A percentile compares a stretch with the other conserved stretches of the same genome.
Conservation (phyloP, 2,329 filamentous ascomycete genomes). For the Cyclaneusma minus region DNA sequence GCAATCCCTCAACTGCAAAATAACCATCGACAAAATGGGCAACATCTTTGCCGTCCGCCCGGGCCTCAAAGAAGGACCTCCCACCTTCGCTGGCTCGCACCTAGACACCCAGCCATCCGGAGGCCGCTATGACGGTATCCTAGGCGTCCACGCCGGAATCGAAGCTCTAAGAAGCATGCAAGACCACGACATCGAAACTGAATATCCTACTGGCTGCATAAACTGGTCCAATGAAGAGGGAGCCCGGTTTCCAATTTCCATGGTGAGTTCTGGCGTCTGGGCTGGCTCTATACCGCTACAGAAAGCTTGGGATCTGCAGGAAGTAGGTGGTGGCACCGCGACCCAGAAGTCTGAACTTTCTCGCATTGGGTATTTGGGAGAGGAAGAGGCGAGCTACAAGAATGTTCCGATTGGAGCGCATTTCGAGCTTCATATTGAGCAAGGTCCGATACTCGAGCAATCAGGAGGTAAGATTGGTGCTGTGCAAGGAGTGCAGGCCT, state of each 20-base stretch:
- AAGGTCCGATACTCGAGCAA: conserved; percentile 59
- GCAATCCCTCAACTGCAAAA: conserved; percentile 45
- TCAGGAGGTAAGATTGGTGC: conserved; percentile 48
- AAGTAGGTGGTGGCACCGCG: conserved; percentile 42
- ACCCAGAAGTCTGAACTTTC: conserved; percentile 55
- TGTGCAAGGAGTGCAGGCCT: conserved; percentile 59
- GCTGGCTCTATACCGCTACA: conserved; percentile 49
- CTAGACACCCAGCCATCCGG: conserved; percentile 49
- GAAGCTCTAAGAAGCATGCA: conserved; percentile 56
- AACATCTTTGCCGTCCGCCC: conserved; percentile 64
- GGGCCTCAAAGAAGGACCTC: conserved; percentile 40
- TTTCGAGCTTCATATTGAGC: conserved; percentile 77
- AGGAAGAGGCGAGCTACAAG: conserved; percentile 36
- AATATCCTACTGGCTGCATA: conserved; percentile 40
- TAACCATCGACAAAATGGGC: conserved; percentile 60
- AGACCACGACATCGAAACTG: conserved; percentile 52
- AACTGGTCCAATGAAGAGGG: conserved; percentile 74
- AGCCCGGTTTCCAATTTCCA: conserved; percentile 61
- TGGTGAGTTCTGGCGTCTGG: conserved; percentile 66
- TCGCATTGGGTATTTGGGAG: conserved; percentile 56
- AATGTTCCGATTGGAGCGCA: conserved; percentile 56
- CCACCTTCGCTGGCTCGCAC: conserved; percentile 58
- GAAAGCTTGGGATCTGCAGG: conserved; percentile 42
- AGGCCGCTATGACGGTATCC: conserved; percentile 61
- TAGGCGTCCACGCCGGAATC: conserved; percentile 58